phyloP scores from a whole-genome alignment of 116 monocot genomes.

The Papilionanthe hybrid region DNA sequence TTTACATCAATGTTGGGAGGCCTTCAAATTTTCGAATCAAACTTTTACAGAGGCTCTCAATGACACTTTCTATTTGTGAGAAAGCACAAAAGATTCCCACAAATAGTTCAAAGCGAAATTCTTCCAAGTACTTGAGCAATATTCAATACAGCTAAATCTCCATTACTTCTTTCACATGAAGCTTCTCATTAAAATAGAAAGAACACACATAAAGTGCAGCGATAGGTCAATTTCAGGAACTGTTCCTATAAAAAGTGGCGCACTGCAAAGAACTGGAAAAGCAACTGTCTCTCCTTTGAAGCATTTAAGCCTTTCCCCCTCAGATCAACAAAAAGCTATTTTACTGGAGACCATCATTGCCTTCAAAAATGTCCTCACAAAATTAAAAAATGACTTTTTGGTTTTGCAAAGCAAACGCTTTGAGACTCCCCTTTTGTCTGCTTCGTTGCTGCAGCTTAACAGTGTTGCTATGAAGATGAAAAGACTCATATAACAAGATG shows the following conservation, averaged over 20 bases:
- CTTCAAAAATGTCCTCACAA: background rate
- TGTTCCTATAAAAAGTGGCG: slow-evolving; percentile 6
- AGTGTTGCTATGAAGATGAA: background rate
- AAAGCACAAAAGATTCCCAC: too few relatives aligned
- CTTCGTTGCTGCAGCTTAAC: slow-evolving; percentile 3
- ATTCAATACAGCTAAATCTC: too few relatives aligned
- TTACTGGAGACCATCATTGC: slow-evolving; percentile 1
- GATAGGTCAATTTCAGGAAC: slow-evolving; percentile 9
- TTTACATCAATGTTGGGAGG: too few relatives aligned
- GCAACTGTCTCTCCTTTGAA: background rate
- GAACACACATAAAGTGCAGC: background rate
- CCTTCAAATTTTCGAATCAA: too few relatives aligned
- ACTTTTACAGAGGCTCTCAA: too few relatives aligned
- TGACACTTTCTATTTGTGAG: too few relatives aligned
- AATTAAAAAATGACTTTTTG: background rate
- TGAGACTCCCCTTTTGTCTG: background rate
- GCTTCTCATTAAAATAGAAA: background rate
- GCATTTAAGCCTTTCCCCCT: background rate
- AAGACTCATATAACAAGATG: background rate
- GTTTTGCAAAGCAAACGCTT: background rate
- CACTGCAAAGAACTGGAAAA: slow-evolving; percentile 9
- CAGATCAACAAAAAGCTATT: too few relatives aligned
- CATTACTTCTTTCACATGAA: background rate
- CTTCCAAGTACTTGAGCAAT: too few relatives aligned
- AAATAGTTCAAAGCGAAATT: too few relatives aligned